These are phyloP conservation scores for Pythium phragmitis DNA, from an alignment of 352 stramenopile genomes.

Conservation along the genomic window DNA sequence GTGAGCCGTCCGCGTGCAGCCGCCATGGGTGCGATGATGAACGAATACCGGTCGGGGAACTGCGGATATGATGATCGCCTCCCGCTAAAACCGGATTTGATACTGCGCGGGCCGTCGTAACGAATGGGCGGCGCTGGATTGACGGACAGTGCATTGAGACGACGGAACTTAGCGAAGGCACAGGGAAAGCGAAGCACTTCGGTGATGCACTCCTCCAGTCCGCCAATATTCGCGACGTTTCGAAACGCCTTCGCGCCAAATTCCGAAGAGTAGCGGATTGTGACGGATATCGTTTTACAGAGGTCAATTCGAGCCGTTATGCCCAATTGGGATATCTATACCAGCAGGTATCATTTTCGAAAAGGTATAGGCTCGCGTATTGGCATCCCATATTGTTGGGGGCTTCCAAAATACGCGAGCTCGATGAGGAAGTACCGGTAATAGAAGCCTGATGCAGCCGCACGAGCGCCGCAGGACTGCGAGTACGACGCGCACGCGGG, in stretches of 20 bases:
- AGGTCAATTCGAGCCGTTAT: not conserved
- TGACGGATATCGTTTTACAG: not conserved
- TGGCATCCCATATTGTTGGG: not conserved
- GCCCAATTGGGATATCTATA: no score
- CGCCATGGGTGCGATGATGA: not conserved
- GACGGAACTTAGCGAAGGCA: not conserved
- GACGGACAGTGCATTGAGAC: not conserved
- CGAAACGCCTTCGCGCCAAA: slow-evolving; percentile 20
- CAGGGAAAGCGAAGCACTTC: no score
- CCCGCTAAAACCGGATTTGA: not conserved
- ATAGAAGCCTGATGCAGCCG: slow-evolving; percentile 2
- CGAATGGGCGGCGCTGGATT: not conserved
- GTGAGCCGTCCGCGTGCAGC: slow-evolving; percentile 16
- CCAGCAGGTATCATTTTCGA: not conserved
- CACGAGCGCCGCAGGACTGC: slow-evolving; percentile 1
- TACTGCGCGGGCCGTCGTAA: not conserved
- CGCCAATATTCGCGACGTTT: slow-evolving; percentile 12
- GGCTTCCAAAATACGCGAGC: not conserved
- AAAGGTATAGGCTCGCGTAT: not conserved
- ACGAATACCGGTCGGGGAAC: not conserved
- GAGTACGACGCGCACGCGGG: not conserved
- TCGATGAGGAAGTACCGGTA: not conserved
- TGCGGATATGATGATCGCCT: no score
- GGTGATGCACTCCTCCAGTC: slow-evolving; percentile 2
- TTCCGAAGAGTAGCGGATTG: not conserved